Evolutionary conservation across 1,284 basidiomycete species (phyloP).

Genomic region (Ceratobasidium sp.): DNA sequence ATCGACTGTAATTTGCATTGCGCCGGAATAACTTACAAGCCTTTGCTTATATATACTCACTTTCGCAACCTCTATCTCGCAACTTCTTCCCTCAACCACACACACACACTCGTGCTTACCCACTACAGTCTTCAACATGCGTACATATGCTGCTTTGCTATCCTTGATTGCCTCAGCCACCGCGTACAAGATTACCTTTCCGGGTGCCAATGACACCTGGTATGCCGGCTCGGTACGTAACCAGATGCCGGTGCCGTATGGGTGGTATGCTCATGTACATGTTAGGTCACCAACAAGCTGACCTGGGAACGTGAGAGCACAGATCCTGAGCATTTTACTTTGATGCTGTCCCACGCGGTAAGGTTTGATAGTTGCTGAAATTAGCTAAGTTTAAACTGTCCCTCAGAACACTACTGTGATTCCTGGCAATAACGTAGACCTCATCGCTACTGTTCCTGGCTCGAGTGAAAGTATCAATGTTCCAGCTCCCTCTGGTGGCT

Average conservation of each 20-base stretch:
- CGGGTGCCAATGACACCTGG: background rate
- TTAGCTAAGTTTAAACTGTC: background rate
- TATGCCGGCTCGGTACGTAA: conserved; percentile 22
- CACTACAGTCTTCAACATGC: conserved; percentile 15
- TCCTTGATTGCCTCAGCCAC: conserved; percentile 34
- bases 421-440: conserved; percentile 18
- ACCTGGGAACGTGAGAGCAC: no score
- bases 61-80: no score
- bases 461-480: background rate
- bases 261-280: background rate
- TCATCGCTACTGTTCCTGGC: conserved; percentile 15
- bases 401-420: conserved; percentile 12
- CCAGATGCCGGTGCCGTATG: no score
- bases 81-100: no score
- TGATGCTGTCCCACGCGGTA: no score
- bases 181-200: conserved; percentile 34
- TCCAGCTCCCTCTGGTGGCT: no score
- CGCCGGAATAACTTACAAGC: no score
- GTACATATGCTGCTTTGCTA: conserved; percentile 17
- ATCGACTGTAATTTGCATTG: no score
- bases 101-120: background rate
- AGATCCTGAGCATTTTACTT: no score
- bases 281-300: conserved; percentile 36
- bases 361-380: background rate
- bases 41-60: no score